phyloP scores from a whole-genome alignment of 176 grass and related monocot genomes.

The Aegilops sharonensis region DNA sequence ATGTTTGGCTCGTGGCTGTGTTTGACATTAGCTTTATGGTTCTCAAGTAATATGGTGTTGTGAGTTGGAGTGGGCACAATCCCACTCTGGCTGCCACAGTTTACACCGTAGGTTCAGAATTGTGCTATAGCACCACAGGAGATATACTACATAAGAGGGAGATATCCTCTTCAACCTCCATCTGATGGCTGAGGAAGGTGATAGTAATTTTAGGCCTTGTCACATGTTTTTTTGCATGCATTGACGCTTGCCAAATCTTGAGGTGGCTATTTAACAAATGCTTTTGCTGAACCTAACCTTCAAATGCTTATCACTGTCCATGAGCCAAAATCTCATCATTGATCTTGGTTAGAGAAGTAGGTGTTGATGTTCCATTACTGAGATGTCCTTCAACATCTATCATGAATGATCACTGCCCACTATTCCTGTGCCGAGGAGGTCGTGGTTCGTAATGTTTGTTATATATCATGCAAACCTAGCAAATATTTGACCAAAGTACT shows the following conservation, averaged over 20 bases:
- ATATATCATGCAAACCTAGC: too few relatives aligned
- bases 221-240: too few relatives aligned
- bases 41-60: neutral
- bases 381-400: neutral
- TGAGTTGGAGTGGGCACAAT: neutral
- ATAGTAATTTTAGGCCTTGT: too few relatives aligned
- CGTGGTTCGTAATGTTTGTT: too few relatives aligned
- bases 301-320: neutral
- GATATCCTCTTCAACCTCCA: too few relatives aligned
- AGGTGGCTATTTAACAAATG: neutral
- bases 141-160: too few relatives aligned
- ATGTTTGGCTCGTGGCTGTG: neutral
- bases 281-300: neutral
- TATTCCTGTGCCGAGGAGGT: neutral
- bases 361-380: neutral
- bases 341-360: neutral
- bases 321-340: neutral
- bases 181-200: neutral
- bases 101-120: neutral
- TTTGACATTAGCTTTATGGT: neutral
- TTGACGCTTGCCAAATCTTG: neutral
- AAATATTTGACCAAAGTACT: neutral
- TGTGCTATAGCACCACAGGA: neutral
- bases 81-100: neutral
- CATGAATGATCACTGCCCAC: neutral